Percentiles rank a stretch among this genome's conserved stretches.
These are phyloP conservation scores for Mycena indigotica DNA, from an alignment of 768 basidiomycete genomes.

Conservation along the genomic window DNA sequence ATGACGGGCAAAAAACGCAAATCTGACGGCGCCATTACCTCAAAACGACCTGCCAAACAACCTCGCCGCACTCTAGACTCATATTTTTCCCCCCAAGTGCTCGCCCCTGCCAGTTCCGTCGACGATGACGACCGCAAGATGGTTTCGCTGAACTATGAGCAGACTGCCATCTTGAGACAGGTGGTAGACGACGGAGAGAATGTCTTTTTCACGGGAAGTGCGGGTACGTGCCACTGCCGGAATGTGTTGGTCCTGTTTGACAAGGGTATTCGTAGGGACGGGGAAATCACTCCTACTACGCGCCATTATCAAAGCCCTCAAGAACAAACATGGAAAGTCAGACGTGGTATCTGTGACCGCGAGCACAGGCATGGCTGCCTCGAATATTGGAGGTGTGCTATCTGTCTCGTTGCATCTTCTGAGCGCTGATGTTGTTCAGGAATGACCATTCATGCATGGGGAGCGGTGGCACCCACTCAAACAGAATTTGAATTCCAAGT, in stretches of 20 bases:
- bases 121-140: slow-evolving; percentile 18
- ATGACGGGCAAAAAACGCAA: slow-evolving; percentile 18
- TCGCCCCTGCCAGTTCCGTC: slow-evolving; percentile 17
- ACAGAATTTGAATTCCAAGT: slow-evolving; percentile 53
- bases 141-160: slow-evolving; percentile 45
- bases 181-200: slow-evolving; percentile 59
- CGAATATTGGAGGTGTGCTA: slow-evolving; percentile 61
- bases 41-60: slow-evolving; percentile 18
- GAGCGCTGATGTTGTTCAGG: too few relatives aligned
- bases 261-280: slow-evolving; percentile 53
- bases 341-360: slow-evolving; percentile 77
- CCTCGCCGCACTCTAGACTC: slow-evolving; percentile 16
- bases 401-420: slow-evolving; percentile 43
- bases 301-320: slow-evolving; percentile 67
- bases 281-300: slow-evolving; percentile 80
- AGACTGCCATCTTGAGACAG: slow-evolving; percentile 64
- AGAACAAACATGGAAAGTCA: slow-evolving; percentile 44
- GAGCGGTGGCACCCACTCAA: slow-evolving; percentile 66
- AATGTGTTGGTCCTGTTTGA: neutral
- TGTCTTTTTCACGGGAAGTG: slow-evolving; percentile 78
- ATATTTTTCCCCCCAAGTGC: slow-evolving; percentile 19
- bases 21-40: slow-evolving; percentile 9
- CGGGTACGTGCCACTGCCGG: slow-evolving; percentile 33
- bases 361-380: slow-evolving; percentile 72
- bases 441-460: slow-evolving; percentile 76